Base-by-base conservation (phyloP, 1,139 yeast genomes). In the Candida labiduridarum region DNA sequence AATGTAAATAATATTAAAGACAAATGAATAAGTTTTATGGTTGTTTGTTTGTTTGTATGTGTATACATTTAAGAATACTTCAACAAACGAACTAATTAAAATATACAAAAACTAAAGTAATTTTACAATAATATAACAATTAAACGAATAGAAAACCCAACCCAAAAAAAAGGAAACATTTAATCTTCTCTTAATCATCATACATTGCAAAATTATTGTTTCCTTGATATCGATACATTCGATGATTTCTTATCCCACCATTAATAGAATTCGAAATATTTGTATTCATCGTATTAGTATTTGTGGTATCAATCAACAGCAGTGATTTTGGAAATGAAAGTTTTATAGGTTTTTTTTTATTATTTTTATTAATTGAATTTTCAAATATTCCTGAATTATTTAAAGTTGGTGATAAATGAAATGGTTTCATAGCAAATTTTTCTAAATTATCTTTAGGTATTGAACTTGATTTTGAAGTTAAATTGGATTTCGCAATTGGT, bases 361-460 rank as follows among this genome's bases (percentile, higher is more conserved):
- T 38, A 19, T 25, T n/a, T n/a, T n/a, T 25, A 7, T 8, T 25
- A 2, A 22, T n/a, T 5, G 41, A 31, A 38, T 29, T 14, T 34
- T 41, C 45, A 33, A 42, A 42, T n/a, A 19, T 8, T 33, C 27
- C 35, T 38, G 25, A 39, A 19, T 47, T 40, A 15, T 47, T 38
- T 31, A 49, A 45, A 5, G 46, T 47, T 0, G 56, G 56, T 0
- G 52, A 46, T 45, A 52, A 46, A 48, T 52, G 56, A 22, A 52
- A 52, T 35, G 51, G 53, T 31, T 52, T 52, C 52, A 52, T 52
- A 10, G 52, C 45, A 30, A 52, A 52, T 39, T 43, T 39, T 14
- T 19, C 41, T 2, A 22, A 16, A 9, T n/a, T 47, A 27, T 33
- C 19, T 22, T 25, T 41, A 16, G 12, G 8, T 38, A 15, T 9